Base-by-base conservation (phyloP, 192 early-diverging fungal species). In the Pilobolus umbonatus region DNA sequence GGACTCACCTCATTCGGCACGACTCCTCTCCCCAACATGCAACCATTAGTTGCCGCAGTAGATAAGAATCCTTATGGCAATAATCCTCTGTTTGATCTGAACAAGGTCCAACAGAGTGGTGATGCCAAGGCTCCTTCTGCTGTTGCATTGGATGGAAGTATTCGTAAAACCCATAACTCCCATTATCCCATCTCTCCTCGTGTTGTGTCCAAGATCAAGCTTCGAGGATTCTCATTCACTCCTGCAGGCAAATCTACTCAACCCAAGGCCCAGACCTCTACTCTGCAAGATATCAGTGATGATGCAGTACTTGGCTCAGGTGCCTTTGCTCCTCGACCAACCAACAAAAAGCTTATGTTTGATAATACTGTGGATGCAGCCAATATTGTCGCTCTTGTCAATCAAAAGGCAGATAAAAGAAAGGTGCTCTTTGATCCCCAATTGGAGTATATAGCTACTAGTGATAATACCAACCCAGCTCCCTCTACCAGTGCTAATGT, bases 51-150 rank as follows among this genome's bases (percentile, higher is more conserved):
- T 10, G 93, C 93, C 4, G 76, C 80, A 21, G 85, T 98, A 51
- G 91, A 93, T 54, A 74, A 78, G 50, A 87, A 90, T 62, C 93
- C 94, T 8, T 98, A 96, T 67, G 95, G 95, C 25, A 73, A 74
- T 40, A 92, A 85, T 48, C 85, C 91, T 31, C 74, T 97, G 29
- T 92, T 97, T 61, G 75, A 83, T 62, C 69, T 51, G 11, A 32
- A 8, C 10, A 44, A 43, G 42, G 25, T 30, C 48, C 60, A 50
- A 38, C 34, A 36, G 52, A 74, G 12, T 15, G 65, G 30, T 17
- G 39, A 5, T 38, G 25, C 44, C 46, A 43, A 67, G 48, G 80
- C 54, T 21, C 53, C 69, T 34, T 55, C 62, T 1, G 60, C 57
- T 21, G 43, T 69, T 65, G 65, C 71, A 65, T 50, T 65, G 67